A percentile compares a stretch with the other conserved stretches of the same genome.
phyloP scores from a whole-genome alignment of 352 stramenopile species.

The Elongisporangium anandrum region DNA sequence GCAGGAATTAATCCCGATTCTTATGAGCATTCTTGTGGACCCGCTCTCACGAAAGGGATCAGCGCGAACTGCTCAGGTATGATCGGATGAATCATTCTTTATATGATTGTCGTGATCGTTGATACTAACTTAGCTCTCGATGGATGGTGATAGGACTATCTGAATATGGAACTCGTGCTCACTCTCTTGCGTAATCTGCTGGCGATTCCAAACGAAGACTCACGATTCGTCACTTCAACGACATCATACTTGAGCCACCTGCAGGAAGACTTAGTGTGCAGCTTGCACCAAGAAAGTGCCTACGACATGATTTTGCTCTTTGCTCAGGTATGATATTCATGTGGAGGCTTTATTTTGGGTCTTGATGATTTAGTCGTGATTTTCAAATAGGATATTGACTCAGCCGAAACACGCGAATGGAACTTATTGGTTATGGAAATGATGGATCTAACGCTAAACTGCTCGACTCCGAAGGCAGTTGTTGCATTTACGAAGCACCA shows the following conservation, averaged over 20 bases:
- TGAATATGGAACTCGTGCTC: constrained; percentile 87
- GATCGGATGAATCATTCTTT: not conserved
- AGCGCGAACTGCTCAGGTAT: constrained; percentile 34
- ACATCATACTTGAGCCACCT: constrained; percentile 74
- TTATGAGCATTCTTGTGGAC: constrained; percentile 85
- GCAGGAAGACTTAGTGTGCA: constrained; percentile 78
- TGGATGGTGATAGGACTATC: constrained; percentile 39
- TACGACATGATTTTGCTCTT: constrained; percentile 88
- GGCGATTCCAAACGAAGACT: constrained; percentile 78
- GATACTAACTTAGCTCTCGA: not conserved
- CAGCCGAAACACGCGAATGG: constrained; percentile 80
- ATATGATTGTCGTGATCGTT: not conserved
- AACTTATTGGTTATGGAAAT: constrained; percentile 89
- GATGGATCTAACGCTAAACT: constrained; percentile 74
- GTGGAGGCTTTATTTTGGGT: not conserved
- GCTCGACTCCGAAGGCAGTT: constrained; percentile 62
- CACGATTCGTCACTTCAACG: constrained; percentile 72
- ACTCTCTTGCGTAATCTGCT: constrained; percentile 83
- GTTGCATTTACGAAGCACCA: constrained; percentile 48
- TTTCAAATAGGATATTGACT: constrained; percentile 71
- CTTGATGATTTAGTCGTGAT: not conserved
- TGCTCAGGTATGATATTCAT: constrained; percentile 29
- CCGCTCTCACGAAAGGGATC: constrained; percentile 66
- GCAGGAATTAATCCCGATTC: constrained; percentile 61
- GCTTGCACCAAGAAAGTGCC: constrained; percentile 75